A percentile compares a stretch with the other conserved stretches of the same genome.
These are phyloP conservation scores for Hymenoscyphus fraxineus DNA, from an alignment of 2,329 filamentous ascomycete species.

Conservation along the genomic window DNA sequence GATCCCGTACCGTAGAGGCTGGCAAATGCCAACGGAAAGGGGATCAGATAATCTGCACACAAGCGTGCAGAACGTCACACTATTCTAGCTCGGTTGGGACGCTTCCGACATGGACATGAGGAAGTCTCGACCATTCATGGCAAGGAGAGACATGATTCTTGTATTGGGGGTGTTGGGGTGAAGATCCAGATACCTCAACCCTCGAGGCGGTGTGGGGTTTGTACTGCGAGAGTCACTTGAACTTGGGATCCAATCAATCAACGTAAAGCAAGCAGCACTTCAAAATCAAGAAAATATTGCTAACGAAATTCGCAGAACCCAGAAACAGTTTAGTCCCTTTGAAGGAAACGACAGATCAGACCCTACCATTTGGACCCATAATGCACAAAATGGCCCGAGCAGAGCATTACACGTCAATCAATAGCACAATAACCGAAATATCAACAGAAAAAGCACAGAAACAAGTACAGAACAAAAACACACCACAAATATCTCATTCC, in stretches of 20 bases:
- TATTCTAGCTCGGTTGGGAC: no score
- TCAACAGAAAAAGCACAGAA: background rate
- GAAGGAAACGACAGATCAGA: background rate
- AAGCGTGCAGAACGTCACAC: no score
- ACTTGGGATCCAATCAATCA: background rate
- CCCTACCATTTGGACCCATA: background rate
- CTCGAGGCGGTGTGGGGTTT: background rate
- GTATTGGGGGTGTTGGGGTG: background rate
- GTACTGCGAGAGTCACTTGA: background rate
- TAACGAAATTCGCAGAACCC: background rate
- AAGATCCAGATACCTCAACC: background rate
- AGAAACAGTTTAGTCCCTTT: background rate
- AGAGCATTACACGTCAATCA: background rate
- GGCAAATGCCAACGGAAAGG: no score
- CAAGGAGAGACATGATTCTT: no score
- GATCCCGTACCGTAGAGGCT: no score
- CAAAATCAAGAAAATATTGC: background rate
- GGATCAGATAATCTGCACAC: no score
- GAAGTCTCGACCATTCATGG: no score
- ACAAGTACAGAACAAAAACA: background rate
- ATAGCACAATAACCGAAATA: background rate
- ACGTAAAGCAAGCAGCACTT: background rate
- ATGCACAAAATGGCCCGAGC: constrained; percentile 1
- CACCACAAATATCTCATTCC: background rate
- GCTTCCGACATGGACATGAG: no score